phyloP scores from a whole-genome alignment of 176 grass and related monocot species.

The maize (Zea mays) region Zm-B73-REFERENCE-NAM-5.0 NC_050098.1:208263501-208264000 shows the following conservation, averaged over 20 bases:
- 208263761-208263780: background rate
- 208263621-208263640: conserved; percentile 5
- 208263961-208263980: background rate
- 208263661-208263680: background rate
- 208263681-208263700: too few relatives aligned
- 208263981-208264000: background rate
- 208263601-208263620: background rate
- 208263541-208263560: conserved; percentile 92
- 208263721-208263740: background rate
- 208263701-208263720: background rate
- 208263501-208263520: conserved; percentile 99
- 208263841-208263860: too few relatives aligned
- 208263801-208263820: too few relatives aligned
- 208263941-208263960: too few relatives aligned
- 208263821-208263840: too few relatives aligned
- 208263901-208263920: too few relatives aligned
- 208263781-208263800: background rate
- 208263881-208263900: too few relatives aligned
- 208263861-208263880: too few relatives aligned
- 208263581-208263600: conserved; percentile 16
- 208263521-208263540: conserved; percentile 97
- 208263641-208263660: conserved; percentile 2
- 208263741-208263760: background rate
- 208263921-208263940: too few relatives aligned
- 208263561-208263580: conserved; percentile 22